Conservation (phyloP, 208 protist genomes). For the Naegleria fowleri region DNA sequence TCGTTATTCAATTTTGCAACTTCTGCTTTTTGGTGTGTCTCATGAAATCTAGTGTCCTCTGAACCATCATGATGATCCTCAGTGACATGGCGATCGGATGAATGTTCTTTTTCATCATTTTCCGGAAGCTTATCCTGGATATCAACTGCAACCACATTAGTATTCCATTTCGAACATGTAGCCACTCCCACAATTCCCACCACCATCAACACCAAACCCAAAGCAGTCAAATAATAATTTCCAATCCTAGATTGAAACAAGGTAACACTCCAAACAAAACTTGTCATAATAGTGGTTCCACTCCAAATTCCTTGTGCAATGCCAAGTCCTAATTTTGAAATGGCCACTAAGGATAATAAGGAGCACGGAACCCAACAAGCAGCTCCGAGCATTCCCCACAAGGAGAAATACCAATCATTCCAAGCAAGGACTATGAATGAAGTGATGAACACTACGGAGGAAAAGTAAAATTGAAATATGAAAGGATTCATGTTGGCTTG, state of each 20-base stretch:
- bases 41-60: neutral
- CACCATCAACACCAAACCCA: neutral
- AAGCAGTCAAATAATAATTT: neutral
- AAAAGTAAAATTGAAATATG: conserved; percentile 22
- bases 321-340: neutral
- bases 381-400: neutral
- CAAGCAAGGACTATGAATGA: neutral
- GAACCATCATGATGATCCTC: neutral
- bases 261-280: conserved; percentile 19
- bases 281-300: conserved; percentile 5
- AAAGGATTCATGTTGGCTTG: neutral
- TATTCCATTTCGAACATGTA: neutral
- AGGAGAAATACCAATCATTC: conserved; percentile 15
- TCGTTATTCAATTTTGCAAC: neutral
- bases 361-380: neutral
- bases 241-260: neutral
- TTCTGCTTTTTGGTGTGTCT: neutral
- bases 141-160: neutral
- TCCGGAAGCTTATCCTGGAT: neutral
- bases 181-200: conserved; percentile 2
- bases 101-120: neutral
- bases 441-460: neutral
- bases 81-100: too few relatives aligned
- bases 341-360: neutral
- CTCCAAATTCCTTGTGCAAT: conserved; percentile 19